These are phyloP conservation scores for Ophiocordyceps camponoti-rufipedis DNA, from an alignment of 2,329 filamentous ascomycete species.

Conservation along the genomic window DNA sequence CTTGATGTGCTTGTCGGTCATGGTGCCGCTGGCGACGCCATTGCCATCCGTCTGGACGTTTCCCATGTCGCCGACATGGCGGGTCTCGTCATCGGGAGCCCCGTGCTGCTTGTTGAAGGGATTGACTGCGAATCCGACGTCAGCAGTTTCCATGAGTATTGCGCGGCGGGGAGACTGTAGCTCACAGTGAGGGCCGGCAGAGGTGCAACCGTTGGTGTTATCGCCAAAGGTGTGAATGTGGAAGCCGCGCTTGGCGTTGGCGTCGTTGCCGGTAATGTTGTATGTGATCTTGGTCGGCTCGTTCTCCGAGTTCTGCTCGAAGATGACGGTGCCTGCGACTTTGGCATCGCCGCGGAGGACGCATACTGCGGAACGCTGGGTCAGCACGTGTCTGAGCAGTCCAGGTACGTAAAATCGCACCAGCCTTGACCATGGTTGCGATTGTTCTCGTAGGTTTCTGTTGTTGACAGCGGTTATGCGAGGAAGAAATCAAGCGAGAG, in stretches of 20 bases:
- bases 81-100: conserved; percentile 60
- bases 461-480: neutral
- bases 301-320: conserved; percentile 78
- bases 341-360: conserved; percentile 97
- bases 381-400: conserved; percentile 6
- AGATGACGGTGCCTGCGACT: conserved; percentile 81
- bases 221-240: conserved; percentile 98
- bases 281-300: conserved; percentile 73
- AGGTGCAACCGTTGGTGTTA: conserved; percentile 99
- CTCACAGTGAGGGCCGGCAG: conserved; percentile 92
- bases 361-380: conserved; percentile 43
- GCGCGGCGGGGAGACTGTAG: conserved; percentile 5
- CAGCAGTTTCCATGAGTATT: conserved; percentile 1
- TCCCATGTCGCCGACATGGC: conserved; percentile 93
- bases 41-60: conserved; percentile 92
- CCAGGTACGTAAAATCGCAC: conserved; percentile 26
- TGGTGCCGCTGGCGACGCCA: conserved; percentile 71
- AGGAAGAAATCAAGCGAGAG: neutral
- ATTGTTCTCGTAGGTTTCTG: neutral
- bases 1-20: conserved; percentile 74
- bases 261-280: conserved; percentile 81
- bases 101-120: conserved; percentile 85
- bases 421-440: conserved; percentile 96
- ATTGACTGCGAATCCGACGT: conserved; percentile 52
- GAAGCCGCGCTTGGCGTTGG: conserved; percentile 94